Evolutionary conservation across 345 rosid species (phyloP).

Genomic region (Clausena lansium): DNA sequence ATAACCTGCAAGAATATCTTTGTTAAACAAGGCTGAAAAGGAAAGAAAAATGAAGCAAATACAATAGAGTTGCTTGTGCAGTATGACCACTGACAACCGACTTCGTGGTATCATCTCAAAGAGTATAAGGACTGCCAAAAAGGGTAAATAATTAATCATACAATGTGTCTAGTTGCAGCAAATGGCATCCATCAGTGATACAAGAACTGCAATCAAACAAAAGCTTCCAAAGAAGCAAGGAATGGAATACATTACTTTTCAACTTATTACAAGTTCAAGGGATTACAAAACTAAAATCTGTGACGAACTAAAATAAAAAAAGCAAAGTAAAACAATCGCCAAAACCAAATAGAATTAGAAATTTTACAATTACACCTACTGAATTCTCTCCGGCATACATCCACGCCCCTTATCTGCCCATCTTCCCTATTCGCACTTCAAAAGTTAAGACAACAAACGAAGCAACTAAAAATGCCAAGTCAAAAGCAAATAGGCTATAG

Average conservation of each 20-base stretch:
- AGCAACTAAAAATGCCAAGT: not conserved
- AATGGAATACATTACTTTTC: not conserved
- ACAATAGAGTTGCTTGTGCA: not conserved
- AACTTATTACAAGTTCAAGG: not conserved
- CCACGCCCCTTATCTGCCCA: not conserved
- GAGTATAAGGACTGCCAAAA: not conserved
- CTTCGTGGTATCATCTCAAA: not conserved
- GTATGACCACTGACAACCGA: constrained; percentile 1
- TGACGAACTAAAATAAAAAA: not conserved
- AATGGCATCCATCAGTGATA: not conserved
- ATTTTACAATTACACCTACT: not conserved
- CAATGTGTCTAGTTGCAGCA: not conserved
- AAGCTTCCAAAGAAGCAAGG: constrained; percentile 1
- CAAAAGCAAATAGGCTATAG: not conserved
- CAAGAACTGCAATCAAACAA: not conserved
- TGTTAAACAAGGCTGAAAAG: not conserved
- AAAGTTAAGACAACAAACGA: not conserved
- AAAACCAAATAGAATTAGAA: not conserved
- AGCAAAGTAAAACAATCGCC: not conserved
- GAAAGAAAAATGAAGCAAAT: not conserved
- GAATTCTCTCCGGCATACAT: not conserved
- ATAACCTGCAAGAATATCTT: constrained; percentile 56
- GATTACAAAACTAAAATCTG: not conserved
- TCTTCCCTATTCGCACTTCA: not conserved
- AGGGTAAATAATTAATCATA: not conserved